Conservation (phyloP, 768 basidiomycete genomes). For the Rhodosporidiobolus odoratus region DNA sequence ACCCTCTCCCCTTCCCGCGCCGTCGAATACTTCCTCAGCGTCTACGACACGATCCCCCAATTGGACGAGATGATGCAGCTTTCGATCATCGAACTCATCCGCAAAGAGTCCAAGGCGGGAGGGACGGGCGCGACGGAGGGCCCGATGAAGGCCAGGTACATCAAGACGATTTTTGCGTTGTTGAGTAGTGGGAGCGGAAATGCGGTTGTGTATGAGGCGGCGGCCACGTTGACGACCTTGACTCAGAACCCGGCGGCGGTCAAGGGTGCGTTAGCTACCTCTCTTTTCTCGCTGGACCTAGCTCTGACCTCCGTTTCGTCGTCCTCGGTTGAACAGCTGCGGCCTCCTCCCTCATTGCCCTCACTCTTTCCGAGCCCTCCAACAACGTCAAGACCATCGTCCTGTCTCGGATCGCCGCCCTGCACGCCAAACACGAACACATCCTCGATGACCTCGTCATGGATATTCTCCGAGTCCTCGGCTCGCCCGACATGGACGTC, state of each 20-base stretch:
- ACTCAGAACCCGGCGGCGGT: conserved; percentile 94
- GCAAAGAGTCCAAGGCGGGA: conserved; percentile 70
- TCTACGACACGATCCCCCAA: conserved; percentile 72
- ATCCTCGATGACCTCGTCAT: conserved; percentile 86
- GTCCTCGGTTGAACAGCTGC: conserved; percentile 58
- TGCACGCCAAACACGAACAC: conserved; percentile 74
- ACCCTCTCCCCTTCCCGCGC: conserved; percentile 74
- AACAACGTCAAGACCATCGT: conserved; percentile 99
- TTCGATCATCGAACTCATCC: conserved; percentile 87
- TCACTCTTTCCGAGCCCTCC: conserved; percentile 91
- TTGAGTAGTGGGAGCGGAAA: conserved; percentile 81
- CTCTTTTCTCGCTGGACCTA: background rate
- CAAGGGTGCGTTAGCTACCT: conserved; percentile 59
- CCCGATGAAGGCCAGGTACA: conserved; percentile 77
- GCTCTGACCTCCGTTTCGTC: background rate
- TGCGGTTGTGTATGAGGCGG: conserved; percentile 96
- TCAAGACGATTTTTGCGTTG: conserved; percentile 86
- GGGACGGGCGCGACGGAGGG: conserved; percentile 54
- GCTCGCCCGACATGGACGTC: conserved; percentile 86
- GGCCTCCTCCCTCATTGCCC: conserved; percentile 76
- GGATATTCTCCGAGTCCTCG: conserved; percentile 85
- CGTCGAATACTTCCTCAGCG: conserved; percentile 78
- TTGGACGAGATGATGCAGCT: conserved; percentile 93
- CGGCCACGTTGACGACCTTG: conserved; percentile 83
- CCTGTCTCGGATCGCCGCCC: conserved; percentile 75